Base-by-base conservation (phyloP, 2,329 filamentous ascomycete species). In the Nannizziopsis barbatae region DNA sequence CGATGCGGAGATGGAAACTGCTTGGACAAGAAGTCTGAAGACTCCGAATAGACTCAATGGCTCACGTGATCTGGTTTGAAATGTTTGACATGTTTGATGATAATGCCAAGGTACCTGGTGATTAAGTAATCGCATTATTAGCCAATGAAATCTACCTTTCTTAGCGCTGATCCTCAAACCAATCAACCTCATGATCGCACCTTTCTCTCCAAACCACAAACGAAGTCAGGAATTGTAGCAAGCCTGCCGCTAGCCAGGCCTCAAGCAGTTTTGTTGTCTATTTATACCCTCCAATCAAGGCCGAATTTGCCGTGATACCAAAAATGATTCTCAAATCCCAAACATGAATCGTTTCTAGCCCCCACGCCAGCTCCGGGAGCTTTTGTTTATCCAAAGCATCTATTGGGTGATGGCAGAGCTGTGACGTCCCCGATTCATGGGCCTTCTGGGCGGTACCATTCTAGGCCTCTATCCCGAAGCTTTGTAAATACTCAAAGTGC, bases 1-100 rank as follows among this genome's bases (percentile, higher is more conserved):
- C 33, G 32, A 12, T 52, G 47, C 30, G 51, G 51, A 38, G 47
- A 48, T 35, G 51, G 47, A 11, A 22, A 50, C 31, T 52, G 47
- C 38, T 14, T 43, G 20, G 37, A 49, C 30, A 31, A 47, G 10
- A 43, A 33, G 30, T 7, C 27, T 35, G n/a, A 35, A 10, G 12
- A 5, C 17, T 40, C 10, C n/a, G 17, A 18, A 11, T 11, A 40
- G 17, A 17, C n/a, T 27, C 7, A 27, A 7, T 27, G 22, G 3
- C 22, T 7, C 22, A 27, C 22, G 22, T 27, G 22, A 27, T 27
- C 22, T 27, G 22, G 22, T n/a, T n/a, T 15, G 11, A 3, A 4
- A 11, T 36, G 33, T n/a, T n/a, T 15, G 33, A 4, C 12, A 4
- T 36, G 33, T 36, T 36, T 12, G 33, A 27, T 27, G 22, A 4